A percentile compares a stretch with the other conserved stretches of the same genome.
phyloP scores from a whole-genome alignment of 257 asterid genomes.

The Misopates orontium region DNA sequence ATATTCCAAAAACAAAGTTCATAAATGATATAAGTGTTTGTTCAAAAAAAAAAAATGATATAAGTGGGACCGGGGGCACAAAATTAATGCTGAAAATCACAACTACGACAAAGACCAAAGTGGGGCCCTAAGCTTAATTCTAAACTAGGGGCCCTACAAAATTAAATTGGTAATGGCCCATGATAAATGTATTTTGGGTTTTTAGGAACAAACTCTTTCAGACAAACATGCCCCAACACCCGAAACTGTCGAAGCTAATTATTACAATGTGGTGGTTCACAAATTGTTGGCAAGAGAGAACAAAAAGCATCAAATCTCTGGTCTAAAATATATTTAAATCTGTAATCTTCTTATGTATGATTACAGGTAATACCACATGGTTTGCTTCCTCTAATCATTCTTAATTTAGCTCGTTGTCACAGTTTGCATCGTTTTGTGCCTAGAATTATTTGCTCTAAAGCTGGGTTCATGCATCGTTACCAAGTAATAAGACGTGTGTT shows the following conservation, averaged over 20 bases:
- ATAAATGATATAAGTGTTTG: no score
- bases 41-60: no score
- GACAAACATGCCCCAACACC: conserved; percentile 33
- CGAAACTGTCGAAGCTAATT: neutral
- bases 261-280: conserved; percentile 15
- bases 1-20: no score
- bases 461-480: conserved; percentile 16
- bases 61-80: neutral
- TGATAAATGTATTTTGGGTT: conserved; percentile 34
- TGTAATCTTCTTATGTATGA: conserved; percentile 32
- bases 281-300: conserved; percentile 19
- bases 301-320: conserved; percentile 41
- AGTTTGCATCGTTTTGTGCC: conserved; percentile 18
- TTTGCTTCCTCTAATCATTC: conserved; percentile 41
- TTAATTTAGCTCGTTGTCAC: neutral
- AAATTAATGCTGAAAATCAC: neutral
- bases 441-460: neutral
- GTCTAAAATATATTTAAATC: conserved; percentile 5
- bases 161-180: neutral
- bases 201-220: conserved; percentile 32
- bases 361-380: conserved; percentile 64
- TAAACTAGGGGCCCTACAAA: neutral
- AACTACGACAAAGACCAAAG: neutral
- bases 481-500: neutral
- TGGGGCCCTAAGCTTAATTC: neutral